Evolutionary conservation across 495 filamentous ascomycete species (phyloP), one percentile per base, ranked within the genome.

Genomic region (Penicillium turbatum): DNA sequence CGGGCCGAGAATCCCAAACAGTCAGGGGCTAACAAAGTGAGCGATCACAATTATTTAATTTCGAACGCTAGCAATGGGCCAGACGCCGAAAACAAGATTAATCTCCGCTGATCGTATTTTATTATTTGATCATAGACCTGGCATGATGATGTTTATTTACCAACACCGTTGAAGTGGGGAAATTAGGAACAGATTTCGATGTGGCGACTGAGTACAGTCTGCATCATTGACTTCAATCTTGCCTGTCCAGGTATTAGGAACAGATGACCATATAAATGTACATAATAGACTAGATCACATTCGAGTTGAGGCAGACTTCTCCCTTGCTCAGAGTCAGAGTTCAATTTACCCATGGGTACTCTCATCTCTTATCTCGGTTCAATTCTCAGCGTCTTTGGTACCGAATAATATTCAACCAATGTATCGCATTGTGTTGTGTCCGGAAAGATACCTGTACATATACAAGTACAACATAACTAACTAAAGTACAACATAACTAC

Each of bases 121-220:
- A 31, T 39, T 19, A 16, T 3, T 38, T 24, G 21, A 24, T 24
- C 21, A 24, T 24, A 24, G 21, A 24, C 21, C 2, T 24, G 21
- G 21, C 21, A 24, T 24, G 4, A 24, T 24, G 21, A 24, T 24
- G 21, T 24, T 24, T 24, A 24, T 36, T 36, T 12, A 34, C 13
- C 34, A 36, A 36, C 35, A n/a, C n/a, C n/a, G 35, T 37, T 39
- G 37, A 21, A 42, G 35, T 37, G 35, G 39, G 29, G 40, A 44
- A 24, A 29, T 5, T 13, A 6, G 40, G 29, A 24, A 15, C 3
- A 13, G 7, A 13, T 37, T 15, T 2, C 16, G 7, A 2, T 24
- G 54, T 53, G 54, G 54, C 54, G 46, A 56, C 38, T 53, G 54
- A 56, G 54, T 46, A 52, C 54, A 38, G 3, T 13, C 16, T 56